phyloP scores from a whole-genome alignment of 805 yeast species.

The Suhomyces sp. region DNA sequence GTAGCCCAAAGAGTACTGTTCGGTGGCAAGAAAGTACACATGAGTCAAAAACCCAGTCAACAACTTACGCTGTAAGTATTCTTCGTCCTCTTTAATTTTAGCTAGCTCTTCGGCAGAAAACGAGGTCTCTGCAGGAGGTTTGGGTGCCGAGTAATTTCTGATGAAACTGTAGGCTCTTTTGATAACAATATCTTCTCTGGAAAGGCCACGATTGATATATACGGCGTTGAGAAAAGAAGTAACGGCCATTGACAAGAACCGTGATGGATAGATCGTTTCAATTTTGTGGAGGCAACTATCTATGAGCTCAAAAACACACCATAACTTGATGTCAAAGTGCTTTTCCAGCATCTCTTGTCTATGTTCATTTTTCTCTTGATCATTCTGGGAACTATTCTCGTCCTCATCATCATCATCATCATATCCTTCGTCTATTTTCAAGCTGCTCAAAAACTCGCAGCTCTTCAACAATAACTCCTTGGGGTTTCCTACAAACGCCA shows the following conservation, averaged over 20 bases:
- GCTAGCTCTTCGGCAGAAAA: conserved; percentile 37
- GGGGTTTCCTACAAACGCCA: conserved; percentile 72
- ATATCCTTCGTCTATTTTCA: conserved; percentile 1
- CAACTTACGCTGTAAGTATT: conserved; percentile 60
- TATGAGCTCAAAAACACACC: conserved; percentile 64
- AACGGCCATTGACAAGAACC: conserved; percentile 68
- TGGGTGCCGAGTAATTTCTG: conserved; percentile 43
- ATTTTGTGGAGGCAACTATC: conserved; percentile 57
- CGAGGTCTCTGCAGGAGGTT: conserved; percentile 39
- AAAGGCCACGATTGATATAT: conserved; percentile 22
- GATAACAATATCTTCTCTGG: conserved; percentile 8
- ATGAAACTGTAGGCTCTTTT: conserved; percentile 65
- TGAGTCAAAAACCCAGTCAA: conserved; percentile 62
- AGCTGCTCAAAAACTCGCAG: conserved; percentile 56
- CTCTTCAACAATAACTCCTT: conserved; percentile 73
- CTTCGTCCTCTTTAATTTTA: conserved; percentile 51
- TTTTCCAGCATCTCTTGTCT: conserved; percentile 12
- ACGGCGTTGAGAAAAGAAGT: conserved; percentile 55
- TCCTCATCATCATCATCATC: background rate
- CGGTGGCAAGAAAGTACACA: conserved; percentile 38
- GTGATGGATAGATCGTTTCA: conserved; percentile 71
- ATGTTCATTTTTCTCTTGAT: background rate
- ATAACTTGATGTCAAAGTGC: conserved; percentile 56
- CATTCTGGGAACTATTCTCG: background rate
- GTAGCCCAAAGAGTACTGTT: conserved; percentile 16